Conservation (phyloP, 78 protist species). For the Polysphondylium violaceum region DNA sequence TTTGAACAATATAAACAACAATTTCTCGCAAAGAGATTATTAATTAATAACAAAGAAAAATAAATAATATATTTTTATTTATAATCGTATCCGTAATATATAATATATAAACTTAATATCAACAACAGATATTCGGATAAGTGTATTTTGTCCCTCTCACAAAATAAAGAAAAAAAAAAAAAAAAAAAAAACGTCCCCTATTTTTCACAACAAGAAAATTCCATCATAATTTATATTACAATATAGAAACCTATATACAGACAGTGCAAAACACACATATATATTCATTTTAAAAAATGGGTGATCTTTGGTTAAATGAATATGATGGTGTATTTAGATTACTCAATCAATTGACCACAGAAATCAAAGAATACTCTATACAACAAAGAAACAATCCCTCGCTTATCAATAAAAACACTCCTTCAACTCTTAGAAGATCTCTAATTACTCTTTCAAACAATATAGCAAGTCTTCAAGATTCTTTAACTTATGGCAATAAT, state of each 20-base stretch:
- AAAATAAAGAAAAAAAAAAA: too few species aligned
- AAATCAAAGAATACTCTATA: slow-evolving; percentile 22
- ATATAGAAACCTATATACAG: too few species aligned
- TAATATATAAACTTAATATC: too few species aligned
- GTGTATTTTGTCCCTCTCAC: too few species aligned
- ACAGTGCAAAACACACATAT: not conserved
- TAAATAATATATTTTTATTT: too few species aligned
- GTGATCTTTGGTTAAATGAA: slow-evolving; percentile 44
- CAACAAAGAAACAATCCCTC: slow-evolving; percentile 24
- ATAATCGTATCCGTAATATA: too few species aligned
- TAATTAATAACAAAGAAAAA: not conserved
- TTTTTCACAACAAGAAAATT: too few species aligned
- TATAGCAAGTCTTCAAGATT: slow-evolving; percentile 35
- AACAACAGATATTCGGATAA: too few species aligned
- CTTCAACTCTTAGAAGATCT: slow-evolving; percentile 32
- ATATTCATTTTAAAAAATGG: slow-evolving; percentile 21
- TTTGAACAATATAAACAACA: slow-evolving; percentile 50
- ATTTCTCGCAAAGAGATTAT: slow-evolving; percentile 48
- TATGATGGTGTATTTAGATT: slow-evolving; percentile 18
- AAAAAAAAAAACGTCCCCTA: too few species aligned
- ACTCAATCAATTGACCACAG: slow-evolving; percentile 18
- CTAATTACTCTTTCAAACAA: slow-evolving; percentile 15
- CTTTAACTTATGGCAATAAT: slow-evolving; percentile 42
- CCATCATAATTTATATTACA: too few species aligned
- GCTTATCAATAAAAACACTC: not conserved